Conservation (phyloP, 352 stramenopile species). For the Globisporangium rhizosaccharum region DNA sequence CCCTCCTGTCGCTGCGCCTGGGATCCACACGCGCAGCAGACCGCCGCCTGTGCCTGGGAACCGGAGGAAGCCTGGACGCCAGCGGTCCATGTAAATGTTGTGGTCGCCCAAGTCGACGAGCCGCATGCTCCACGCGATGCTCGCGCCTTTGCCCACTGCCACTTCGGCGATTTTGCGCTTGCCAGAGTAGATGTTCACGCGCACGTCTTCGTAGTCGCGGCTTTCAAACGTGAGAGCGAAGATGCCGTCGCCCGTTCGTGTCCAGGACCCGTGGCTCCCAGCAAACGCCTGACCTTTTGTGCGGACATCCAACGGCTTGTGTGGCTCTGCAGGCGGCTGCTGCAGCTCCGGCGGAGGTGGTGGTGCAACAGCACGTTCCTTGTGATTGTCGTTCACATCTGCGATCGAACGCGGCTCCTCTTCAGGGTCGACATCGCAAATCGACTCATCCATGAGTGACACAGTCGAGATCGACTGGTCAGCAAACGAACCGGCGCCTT, state of each 20-base stretch:
- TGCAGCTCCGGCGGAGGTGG: too few relatives aligned
- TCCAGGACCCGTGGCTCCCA: slow-evolving; percentile 31
- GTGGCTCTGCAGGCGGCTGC: too few relatives aligned
- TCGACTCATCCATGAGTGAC: too few relatives aligned
- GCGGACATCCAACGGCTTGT: slow-evolving; percentile 35
- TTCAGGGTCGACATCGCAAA: too few relatives aligned
- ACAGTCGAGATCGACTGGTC: too few relatives aligned
- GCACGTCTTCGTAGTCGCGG: slow-evolving; percentile 37
- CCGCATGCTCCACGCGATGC: slow-evolving; percentile 28
- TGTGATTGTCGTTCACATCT: too few relatives aligned
- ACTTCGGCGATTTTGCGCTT: slow-evolving; percentile 39
- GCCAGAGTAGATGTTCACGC: slow-evolving; percentile 47
- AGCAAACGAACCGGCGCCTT: too few relatives aligned
- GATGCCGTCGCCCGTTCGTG: slow-evolving; percentile 27
- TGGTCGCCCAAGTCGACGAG: slow-evolving; percentile 32
- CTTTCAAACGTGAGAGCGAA: slow-evolving; percentile 43
- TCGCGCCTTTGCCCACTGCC: slow-evolving; percentile 25
- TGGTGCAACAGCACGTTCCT: too few relatives aligned
- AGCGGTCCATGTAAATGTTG: slow-evolving; percentile 66
- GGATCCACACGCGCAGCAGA: slow-evolving; percentile 58
- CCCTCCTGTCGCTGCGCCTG: background rate
- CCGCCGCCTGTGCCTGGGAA: slow-evolving; percentile 51
- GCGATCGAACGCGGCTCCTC: too few relatives aligned
- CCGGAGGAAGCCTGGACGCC: slow-evolving; percentile 44
- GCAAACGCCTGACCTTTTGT: slow-evolving; percentile 36